Evolutionary conservation across 148 eudicot species (phyloP).

Genomic region (Talinum fruticosum): DNA sequence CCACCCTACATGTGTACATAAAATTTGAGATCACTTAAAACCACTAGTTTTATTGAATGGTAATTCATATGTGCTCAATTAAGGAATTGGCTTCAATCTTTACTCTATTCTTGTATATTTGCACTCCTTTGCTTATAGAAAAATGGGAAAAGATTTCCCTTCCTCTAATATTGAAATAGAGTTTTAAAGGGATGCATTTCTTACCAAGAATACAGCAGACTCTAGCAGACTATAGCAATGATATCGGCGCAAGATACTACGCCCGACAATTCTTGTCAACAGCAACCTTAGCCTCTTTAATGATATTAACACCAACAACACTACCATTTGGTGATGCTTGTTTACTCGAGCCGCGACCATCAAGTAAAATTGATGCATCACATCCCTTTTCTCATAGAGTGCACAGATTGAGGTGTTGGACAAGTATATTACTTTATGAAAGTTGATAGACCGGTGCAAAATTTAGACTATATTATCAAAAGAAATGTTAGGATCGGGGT

Average conservation of each 20-base stretch:
- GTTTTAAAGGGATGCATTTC: neutral
- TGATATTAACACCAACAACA: conserved; percentile 11
- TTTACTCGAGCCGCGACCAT: conserved; percentile 17
- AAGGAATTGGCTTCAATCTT: too few relatives aligned
- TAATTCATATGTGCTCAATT: too few relatives aligned
- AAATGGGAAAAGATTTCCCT: too few relatives aligned
- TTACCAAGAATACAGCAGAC: conserved; percentile 34
- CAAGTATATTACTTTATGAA: neutral
- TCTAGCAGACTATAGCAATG: conserved; percentile 38
- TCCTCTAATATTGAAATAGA: too few relatives aligned
- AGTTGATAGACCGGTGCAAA: neutral
- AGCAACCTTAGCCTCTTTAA: conserved; percentile 34
- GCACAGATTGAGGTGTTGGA: neutral
- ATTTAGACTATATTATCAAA: too few relatives aligned
- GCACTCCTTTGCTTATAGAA: too few relatives aligned
- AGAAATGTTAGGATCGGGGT: too few relatives aligned
- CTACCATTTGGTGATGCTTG: conserved; percentile 1
- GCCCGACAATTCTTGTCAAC: conserved; percentile 39
- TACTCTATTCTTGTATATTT: too few relatives aligned
- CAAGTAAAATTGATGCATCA: conserved; percentile 23
- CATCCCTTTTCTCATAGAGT: conserved; percentile 16
- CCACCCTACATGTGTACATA: conserved; percentile 12
- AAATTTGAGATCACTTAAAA: too few relatives aligned
- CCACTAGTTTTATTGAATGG: too few relatives aligned
- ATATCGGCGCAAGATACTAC: conserved; percentile 61